These are phyloP conservation scores for Suillus occidentalis DNA, from an alignment of 768 basidiomycete genomes.

Conservation along the genomic window DNA sequence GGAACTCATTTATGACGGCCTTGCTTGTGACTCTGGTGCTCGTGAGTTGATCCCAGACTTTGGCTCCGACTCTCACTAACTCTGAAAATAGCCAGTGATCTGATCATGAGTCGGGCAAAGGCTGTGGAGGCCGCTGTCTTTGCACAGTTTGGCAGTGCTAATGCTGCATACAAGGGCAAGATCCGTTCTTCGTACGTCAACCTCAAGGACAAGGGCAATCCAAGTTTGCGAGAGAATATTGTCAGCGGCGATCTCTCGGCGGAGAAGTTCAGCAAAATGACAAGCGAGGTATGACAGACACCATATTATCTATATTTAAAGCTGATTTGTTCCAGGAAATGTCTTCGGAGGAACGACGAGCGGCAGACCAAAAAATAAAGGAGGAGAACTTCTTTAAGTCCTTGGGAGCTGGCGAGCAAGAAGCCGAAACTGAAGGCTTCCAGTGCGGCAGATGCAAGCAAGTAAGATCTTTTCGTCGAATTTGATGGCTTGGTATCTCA, in stretches of 20 bases:
- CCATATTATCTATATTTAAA: background rate
- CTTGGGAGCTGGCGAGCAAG: constrained; percentile 82
- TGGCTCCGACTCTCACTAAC: background rate
- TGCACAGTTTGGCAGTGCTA: constrained; percentile 43
- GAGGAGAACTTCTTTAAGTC: constrained; percentile 90
- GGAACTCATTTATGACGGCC: constrained; percentile 88
- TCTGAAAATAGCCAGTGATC: constrained; percentile 56
- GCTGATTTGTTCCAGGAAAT: constrained; percentile 64
- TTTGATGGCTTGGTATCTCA: background rate
- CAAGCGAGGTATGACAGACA: constrained; percentile 58
- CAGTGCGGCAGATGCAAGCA: constrained; percentile 95
- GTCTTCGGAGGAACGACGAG: constrained; percentile 90
- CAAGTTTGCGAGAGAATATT: constrained; percentile 78
- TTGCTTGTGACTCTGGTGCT: constrained; percentile 82
- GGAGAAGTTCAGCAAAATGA: constrained; percentile 75
- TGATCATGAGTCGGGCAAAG: constrained; percentile 63
- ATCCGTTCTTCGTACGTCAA: constrained; percentile 90
- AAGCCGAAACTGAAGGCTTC: constrained; percentile 98
- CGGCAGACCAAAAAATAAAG: constrained; percentile 77
- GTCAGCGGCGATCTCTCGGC: constrained; percentile 78
- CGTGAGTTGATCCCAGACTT: constrained; percentile 54
- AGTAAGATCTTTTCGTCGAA: constrained; percentile 36
- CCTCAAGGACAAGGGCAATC: constrained; percentile 94
- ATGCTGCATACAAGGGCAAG: constrained; percentile 64
- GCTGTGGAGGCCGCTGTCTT: constrained; percentile 71